Evolutionary conservation across 306 rosid species (phyloP), one percentile per base, ranked within the genome.

Genomic region (Purshia tridentata): DNA sequence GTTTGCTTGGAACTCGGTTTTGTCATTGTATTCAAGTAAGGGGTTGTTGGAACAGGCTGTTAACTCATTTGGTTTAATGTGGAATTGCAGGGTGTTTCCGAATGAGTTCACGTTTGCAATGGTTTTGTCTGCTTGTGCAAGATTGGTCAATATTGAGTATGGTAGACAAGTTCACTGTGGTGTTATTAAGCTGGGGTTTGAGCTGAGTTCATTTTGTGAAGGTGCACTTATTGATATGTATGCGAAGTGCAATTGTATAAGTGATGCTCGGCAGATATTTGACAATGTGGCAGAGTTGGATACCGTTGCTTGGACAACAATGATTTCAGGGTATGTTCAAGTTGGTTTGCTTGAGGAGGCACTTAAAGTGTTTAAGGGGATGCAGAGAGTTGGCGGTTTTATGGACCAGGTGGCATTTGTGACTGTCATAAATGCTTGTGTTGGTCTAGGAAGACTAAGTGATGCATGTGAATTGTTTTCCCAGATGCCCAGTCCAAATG

Each of bases 171-270:
- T 93, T 50, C 98, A 93, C 54, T 81, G 79, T 57, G 74, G 67
- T 18, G 77, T 77, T 15, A 41, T 84, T 23, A 87, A 90, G 86
- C 63, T 51, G 40, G 93, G 97, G 12, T 78, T 80, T 10, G 79
- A 81, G 54, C 81, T 67, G 19, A 63, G 46, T 60, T 54, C 88
- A 4, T 85, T 80, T 77, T 85, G 88, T 64, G 83, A 75, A 59
- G 87, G 88, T 22, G 81, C 86, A 37, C 90, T 90, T n/a, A 81
- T 90, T 73, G 84, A 90, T 81, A 76, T 88, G 81, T 90, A 90
- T 63, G 87, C 90, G 40, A 87, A 90, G 74, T 83, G 96, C 80
- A 66, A 51, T 69, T 62, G 29, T 73, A 42, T 93, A 62, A 63
- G 22, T 35, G 86, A 72, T 59, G 96, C 98, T 70, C 78, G 79